These are phyloP conservation scores for Hypericum androsaemum DNA, from an alignment of 345 rosid genomes.

Conservation along the genomic window DNA sequence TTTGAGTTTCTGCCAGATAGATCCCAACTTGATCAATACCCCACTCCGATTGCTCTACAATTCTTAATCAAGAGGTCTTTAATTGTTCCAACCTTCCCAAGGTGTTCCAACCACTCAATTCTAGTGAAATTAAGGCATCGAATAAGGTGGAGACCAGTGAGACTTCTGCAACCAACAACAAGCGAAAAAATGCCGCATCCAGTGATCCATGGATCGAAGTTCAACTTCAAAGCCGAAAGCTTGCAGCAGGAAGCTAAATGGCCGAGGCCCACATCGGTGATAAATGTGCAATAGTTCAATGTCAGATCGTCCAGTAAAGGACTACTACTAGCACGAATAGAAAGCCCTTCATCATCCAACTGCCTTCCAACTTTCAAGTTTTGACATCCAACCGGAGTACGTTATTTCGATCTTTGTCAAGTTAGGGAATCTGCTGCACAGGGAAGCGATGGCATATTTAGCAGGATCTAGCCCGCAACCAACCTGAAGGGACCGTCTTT, in stretches of 20 bases:
- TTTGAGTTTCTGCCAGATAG: conserved; percentile 54
- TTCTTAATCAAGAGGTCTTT: conserved; percentile 68
- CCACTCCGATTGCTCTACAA: conserved; percentile 72
- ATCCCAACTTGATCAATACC: conserved; percentile 68
- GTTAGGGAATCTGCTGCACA: conserved; percentile 68
- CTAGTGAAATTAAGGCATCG: conserved; percentile 66
- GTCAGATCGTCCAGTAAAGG: conserved; percentile 47
- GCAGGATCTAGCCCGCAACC: conserved; percentile 88
- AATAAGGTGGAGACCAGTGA: conserved; percentile 48
- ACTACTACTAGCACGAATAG: conserved; percentile 40
- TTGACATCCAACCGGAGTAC: conserved; percentile 87
- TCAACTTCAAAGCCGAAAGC: conserved; percentile 54
- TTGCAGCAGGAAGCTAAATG: conserved; percentile 46
- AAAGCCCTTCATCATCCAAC: conserved; percentile 70
- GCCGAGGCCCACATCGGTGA: conserved; percentile 64
- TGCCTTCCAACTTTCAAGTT: conserved; percentile 73
- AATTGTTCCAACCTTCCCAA: conserved; percentile 57
- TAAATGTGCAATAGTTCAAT: conserved; percentile 60
- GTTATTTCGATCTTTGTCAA: conserved; percentile 56
- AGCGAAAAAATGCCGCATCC: conserved; percentile 74
- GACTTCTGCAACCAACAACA: conserved; percentile 68
- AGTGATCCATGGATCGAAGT: conserved; percentile 61
- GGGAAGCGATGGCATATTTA: conserved; percentile 48
- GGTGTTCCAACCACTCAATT: conserved; percentile 70
- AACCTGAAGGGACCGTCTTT: conserved; percentile 44